A percentile compares a stretch with the other conserved stretches of the same genome.
These are phyloP conservation scores for Lathyrus tuberosus DNA, from an alignment of 306 rosid genomes.

Conservation along the genomic window DNA sequence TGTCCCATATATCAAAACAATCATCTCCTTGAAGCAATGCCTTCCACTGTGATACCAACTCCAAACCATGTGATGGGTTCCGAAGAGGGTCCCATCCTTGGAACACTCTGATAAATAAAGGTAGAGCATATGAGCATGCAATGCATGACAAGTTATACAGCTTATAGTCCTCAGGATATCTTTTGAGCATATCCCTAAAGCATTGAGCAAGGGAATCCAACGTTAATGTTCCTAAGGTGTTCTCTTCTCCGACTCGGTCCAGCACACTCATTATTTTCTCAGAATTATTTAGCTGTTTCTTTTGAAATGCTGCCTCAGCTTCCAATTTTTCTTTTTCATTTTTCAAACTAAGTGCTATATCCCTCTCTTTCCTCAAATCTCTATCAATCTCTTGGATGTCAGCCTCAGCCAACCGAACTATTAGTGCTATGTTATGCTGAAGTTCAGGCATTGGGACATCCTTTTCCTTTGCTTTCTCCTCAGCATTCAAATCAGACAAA, in stretches of 20 bases:
- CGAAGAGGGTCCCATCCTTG: slow-evolving; percentile 94
- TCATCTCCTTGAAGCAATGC: slow-evolving; percentile 71
- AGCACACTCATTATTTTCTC: slow-evolving; percentile 59
- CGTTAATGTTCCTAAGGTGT: slow-evolving; percentile 61
- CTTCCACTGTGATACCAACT: slow-evolving; percentile 72
- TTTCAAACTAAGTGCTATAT: slow-evolving; percentile 74
- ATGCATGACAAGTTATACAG: slow-evolving; percentile 81
- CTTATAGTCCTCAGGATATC: slow-evolving; percentile 69
- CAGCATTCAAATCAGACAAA: slow-evolving; percentile 61
- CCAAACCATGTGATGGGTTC: slow-evolving; percentile 71
- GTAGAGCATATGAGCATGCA: slow-evolving; percentile 83
- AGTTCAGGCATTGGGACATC: slow-evolving; percentile 64
- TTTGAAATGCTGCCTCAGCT: slow-evolving; percentile 59
- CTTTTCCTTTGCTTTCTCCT: slow-evolving; percentile 58
- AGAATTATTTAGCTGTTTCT: slow-evolving; percentile 64
- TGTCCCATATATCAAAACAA: slow-evolving; percentile 73
- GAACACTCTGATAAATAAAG: slow-evolving; percentile 77
- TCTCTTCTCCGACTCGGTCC: slow-evolving; percentile 62
- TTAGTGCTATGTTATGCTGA: slow-evolving; percentile 53
- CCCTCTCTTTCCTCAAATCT: slow-evolving; percentile 68
- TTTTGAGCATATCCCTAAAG: slow-evolving; percentile 61
- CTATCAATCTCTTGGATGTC: slow-evolving; percentile 58
- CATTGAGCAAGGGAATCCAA: slow-evolving; percentile 71
- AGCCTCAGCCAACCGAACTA: slow-evolving; percentile 53
- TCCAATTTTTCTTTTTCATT: slow-evolving; percentile 73